Percentiles rank a stretch among this genome's conserved stretches.
Conservation (phyloP, 208 protist genomes). For the Crithidia sp. region DNA sequence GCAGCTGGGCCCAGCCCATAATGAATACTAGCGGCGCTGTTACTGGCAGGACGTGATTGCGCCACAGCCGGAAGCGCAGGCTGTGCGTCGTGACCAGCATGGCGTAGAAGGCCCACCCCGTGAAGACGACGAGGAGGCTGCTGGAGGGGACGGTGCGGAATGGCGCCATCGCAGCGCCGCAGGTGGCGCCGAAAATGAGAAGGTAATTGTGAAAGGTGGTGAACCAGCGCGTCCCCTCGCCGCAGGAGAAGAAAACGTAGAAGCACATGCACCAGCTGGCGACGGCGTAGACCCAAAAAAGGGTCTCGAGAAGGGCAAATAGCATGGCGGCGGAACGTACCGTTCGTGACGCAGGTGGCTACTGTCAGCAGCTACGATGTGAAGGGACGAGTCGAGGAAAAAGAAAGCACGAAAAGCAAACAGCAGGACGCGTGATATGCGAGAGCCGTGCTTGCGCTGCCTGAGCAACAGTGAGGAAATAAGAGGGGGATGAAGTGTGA, state of each 20-base stretch:
- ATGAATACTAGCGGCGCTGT: slow-evolving; percentile 50
- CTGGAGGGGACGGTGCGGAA: slow-evolving; percentile 52
- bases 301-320: slow-evolving; percentile 30
- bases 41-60: slow-evolving; percentile 76
- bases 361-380: no score
- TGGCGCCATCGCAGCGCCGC: slow-evolving; percentile 49
- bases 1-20: slow-evolving; percentile 32
- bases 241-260: slow-evolving; percentile 87
- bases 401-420: no score
- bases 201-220: slow-evolving; percentile 78
- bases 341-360: no score
- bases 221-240: slow-evolving; percentile 84
- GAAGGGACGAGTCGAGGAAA: no score
- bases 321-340: slow-evolving; percentile 16
- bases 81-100: slow-evolving; percentile 81
- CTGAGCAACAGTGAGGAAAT: no score
- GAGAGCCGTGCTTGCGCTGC: no score
- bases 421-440: no score
- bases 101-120: slow-evolving; percentile 78
- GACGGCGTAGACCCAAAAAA: slow-evolving; percentile 81
- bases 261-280: slow-evolving; percentile 90
- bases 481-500: no score
- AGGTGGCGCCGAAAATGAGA: slow-evolving; percentile 70
- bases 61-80: slow-evolving; percentile 73
- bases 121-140: slow-evolving; percentile 71